Percentiles rank a stretch among this genome's conserved stretches.
phyloP scores from a whole-genome alignment of 179 eudicot species.

The Spergularia azorica region DNA sequence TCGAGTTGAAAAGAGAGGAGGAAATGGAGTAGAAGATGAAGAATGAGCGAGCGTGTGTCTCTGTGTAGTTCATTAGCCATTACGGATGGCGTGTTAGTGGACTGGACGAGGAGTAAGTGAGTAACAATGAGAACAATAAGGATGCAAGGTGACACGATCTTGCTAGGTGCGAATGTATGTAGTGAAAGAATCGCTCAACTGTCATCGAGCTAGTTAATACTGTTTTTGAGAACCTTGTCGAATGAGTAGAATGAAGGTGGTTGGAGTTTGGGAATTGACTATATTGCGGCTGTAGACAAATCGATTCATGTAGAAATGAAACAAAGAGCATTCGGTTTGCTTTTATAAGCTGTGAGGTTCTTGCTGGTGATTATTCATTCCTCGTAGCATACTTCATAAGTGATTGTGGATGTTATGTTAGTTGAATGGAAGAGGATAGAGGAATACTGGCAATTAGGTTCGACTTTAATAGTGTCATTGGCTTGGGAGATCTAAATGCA shows the following conservation, averaged over 20 bases:
- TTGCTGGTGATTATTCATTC: too few species aligned
- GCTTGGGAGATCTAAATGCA: too few species aligned
- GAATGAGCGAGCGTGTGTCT: background rate
- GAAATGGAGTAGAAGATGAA: background rate
- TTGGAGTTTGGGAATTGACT: background rate
- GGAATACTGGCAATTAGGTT: too few species aligned
- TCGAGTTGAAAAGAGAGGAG: background rate
- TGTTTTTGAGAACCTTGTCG: background rate
- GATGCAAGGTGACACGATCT: background rate
- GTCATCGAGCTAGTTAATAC: background rate
- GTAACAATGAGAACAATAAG: background rate
- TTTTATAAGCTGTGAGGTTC: background rate
- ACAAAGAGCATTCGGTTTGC: background rate
- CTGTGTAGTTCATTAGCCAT: background rate
- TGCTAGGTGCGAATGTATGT: background rate
- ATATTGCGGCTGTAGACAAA: too few species aligned
- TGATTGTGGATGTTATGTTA: too few species aligned
- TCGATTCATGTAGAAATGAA: background rate
- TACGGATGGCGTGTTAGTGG: too few species aligned
- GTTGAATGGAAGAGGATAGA: too few species aligned
- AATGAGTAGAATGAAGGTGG: background rate
- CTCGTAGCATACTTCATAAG: background rate
- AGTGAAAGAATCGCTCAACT: background rate
- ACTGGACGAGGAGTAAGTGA: slow-evolving; percentile 5
- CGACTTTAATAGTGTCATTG: too few species aligned